A percentile compares a stretch with the other conserved stretches of the same genome.
phyloP scores from a whole-genome alignment of 805 yeast species.

The Metschnikowia gelsemii region DNA sequence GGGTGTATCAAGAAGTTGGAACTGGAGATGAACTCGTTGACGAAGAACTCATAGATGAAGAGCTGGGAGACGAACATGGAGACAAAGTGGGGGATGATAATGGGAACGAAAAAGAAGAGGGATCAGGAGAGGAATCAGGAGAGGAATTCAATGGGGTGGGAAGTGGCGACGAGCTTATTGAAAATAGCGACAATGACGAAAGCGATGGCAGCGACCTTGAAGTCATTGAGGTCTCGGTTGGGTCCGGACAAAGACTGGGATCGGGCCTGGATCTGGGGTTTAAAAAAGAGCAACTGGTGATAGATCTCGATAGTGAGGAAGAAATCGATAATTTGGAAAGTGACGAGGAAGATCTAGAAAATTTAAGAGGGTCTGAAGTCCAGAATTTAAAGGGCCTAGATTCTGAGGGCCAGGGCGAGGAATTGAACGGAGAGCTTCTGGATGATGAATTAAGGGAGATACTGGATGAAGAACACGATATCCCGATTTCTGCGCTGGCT shows the following conservation, averaged over 20 bases:
- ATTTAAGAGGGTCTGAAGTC: too few relatives aligned
- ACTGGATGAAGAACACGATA: not conserved
- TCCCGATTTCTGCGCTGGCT: not conserved
- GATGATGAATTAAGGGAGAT: not conserved
- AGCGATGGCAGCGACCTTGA: conserved; percentile 9
- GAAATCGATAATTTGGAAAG: conserved; percentile 29
- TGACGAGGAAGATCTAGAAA: conserved; percentile 10
- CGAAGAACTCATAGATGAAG: not conserved
- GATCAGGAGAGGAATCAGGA: not conserved
- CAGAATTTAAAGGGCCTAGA: not conserved
- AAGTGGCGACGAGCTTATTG: conserved; percentile 4
- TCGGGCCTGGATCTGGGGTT: not conserved
- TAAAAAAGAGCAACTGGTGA: conserved; percentile 8
- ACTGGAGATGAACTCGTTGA: not conserved
- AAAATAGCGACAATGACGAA: not conserved
- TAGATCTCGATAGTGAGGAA: conserved; percentile 25
- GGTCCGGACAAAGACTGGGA: not conserved
- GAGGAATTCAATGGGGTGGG: not conserved
- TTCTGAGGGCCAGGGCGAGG: not conserved
- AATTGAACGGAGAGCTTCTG: not conserved
- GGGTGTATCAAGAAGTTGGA: conserved; percentile 1
- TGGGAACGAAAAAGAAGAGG: not conserved
- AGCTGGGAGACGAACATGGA: not conserved
- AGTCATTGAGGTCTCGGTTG: conserved; percentile 1
- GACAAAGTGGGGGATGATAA: not conserved